These are phyloP conservation scores for Diddensiella transvaalensis DNA, from an alignment of 805 yeast genomes.

Conservation along the genomic window DNA sequence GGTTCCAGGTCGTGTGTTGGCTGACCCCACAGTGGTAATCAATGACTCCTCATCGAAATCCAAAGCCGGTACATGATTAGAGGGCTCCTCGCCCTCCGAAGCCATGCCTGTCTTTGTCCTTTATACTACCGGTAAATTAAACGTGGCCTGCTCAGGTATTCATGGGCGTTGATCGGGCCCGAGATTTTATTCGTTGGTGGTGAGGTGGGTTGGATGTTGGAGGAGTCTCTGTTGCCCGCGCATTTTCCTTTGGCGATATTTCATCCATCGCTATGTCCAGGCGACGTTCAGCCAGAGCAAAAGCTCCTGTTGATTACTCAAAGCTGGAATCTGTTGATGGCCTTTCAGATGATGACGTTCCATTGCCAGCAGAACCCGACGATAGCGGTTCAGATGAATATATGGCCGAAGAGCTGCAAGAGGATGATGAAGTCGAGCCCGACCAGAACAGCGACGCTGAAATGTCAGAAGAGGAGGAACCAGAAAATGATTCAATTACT, in stretches of 20 bases:
- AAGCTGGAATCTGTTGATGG: conserved; percentile 14
- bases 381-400: conserved; percentile 13
- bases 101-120: neutral
- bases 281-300: conserved; percentile 15
- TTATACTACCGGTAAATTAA: too few species aligned
- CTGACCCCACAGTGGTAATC: neutral
- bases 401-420: conserved; percentile 2
- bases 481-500: conserved; percentile 1
- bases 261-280: neutral
- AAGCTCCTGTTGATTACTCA: conserved; percentile 19
- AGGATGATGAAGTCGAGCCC: conserved; percentile 9
- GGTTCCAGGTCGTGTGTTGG: conserved; percentile 3
- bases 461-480: conserved; percentile 14
- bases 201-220: too few species aligned
- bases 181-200: too few species aligned
- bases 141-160: too few species aligned
- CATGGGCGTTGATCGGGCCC: too few species aligned
- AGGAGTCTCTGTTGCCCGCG: too few species aligned
- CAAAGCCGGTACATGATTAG: neutral
- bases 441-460: conserved; percentile 11
- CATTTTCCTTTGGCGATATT: too few species aligned
- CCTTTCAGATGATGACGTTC: conserved; percentile 3
- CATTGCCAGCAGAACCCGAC: conserved; percentile 10
- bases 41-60: neutral
- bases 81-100: neutral